These are phyloP conservation scores for Ascochyta viciae-villosae DNA, from an alignment of 2,329 filamentous ascomycete genomes.

Conservation along the genomic window DNA sequence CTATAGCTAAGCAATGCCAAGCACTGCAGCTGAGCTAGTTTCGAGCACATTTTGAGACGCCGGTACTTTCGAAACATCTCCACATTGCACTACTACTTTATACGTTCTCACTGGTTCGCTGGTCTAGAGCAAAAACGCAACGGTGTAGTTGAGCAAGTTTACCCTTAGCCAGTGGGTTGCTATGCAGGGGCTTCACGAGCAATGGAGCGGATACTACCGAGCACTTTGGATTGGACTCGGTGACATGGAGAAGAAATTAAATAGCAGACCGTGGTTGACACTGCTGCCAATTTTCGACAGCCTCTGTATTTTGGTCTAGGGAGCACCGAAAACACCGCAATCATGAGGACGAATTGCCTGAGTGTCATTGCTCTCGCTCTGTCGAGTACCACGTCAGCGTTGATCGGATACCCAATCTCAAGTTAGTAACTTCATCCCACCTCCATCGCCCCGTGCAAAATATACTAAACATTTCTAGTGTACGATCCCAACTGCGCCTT, in stretches of 20 bases:
- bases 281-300: not conserved
- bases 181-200: not conserved
- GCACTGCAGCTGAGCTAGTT: constrained; percentile 15
- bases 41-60: constrained; percentile 7
- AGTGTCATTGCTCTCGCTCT: not conserved
- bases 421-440: not conserved
- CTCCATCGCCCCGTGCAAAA: not conserved
- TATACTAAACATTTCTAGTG: not conserved
- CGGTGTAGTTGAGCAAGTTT: constrained; percentile 8
- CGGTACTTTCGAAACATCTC: constrained; percentile 2
- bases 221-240: not conserved
- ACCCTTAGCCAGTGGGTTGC: not conserved
- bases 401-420: constrained; percentile 9
- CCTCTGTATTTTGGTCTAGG: not conserved
- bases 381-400: constrained; percentile 4
- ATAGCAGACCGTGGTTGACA: not conserved
- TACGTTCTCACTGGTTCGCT: not conserved
- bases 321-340: not conserved
- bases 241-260: not conserved
- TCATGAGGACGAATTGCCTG: not conserved
- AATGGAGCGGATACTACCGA: not conserved
- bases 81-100: not conserved
- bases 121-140: not conserved
- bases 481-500: constrained; percentile 27
- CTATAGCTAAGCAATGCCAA: constrained; percentile 13